Evolutionary conservation across 371 early-diverging fungal species (phyloP).

Genomic region (Mortierella sp.): DNA sequence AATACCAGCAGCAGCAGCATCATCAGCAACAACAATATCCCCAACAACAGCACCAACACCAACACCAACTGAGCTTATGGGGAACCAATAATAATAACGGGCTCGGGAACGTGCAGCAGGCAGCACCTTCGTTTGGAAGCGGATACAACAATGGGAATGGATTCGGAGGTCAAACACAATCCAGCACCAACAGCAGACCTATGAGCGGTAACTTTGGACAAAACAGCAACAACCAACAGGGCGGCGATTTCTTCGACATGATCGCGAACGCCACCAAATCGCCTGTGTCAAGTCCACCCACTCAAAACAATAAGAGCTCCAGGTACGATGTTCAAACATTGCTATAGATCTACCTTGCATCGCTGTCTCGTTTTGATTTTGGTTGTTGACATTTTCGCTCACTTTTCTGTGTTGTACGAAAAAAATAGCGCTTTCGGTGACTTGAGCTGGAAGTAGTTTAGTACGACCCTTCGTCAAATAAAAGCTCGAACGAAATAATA

Average conservation of each 20-base stretch:
- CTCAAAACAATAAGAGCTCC: conserved; percentile 34
- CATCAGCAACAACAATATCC: conserved; percentile 17
- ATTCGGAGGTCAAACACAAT: conserved; percentile 5
- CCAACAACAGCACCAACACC: conserved; percentile 13
- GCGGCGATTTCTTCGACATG: conserved; percentile 47
- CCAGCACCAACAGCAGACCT: not conserved
- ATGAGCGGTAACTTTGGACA: conserved; percentile 24
- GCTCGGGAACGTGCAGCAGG: conserved; percentile 50
- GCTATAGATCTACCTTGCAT: not conserved
- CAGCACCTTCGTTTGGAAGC: conserved; percentile 27
- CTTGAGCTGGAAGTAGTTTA: conserved; percentile 37
- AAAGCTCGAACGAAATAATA: not conserved
- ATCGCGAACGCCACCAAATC: conserved; percentile 32
- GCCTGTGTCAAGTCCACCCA: conserved; percentile 21
- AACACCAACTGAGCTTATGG: conserved; percentile 37
- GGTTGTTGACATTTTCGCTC: not conserved
- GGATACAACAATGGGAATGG: conserved; percentile 20
- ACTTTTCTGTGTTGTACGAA: not conserved
- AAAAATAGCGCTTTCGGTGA: conserved; percentile 47
- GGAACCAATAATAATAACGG: conserved; percentile 37
- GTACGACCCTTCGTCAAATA: not conserved
- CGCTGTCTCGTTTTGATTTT: not conserved
- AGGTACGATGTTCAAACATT: conserved; percentile 16
- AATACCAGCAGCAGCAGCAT: conserved; percentile 26
- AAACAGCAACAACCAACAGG: conserved; percentile 17